A percentile compares a stretch with the other conserved stretches of the same genome.
Conservation (phyloP, 2,329 filamentous ascomycete genomes). For the Apiospora saccharicola region DNA sequence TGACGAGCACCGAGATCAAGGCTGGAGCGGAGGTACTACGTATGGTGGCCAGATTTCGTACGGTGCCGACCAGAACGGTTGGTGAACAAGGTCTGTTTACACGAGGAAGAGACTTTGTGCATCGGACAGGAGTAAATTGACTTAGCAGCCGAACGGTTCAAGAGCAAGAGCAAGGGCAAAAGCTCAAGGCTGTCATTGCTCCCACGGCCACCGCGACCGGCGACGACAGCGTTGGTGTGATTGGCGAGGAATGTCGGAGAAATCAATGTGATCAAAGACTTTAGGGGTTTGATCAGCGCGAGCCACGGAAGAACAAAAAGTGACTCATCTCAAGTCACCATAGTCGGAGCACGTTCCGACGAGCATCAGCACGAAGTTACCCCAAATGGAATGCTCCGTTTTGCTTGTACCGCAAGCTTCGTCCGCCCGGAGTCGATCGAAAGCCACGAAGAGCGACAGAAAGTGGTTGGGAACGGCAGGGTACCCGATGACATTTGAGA, state of each 20-base stretch:
- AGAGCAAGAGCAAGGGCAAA: background rate
- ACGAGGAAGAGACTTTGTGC: background rate
- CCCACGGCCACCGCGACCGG: background rate
- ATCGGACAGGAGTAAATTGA: background rate
- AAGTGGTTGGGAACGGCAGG: constrained; percentile 41
- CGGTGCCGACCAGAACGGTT: constrained; percentile 53
- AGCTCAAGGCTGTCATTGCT: background rate
- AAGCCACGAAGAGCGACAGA: constrained; percentile 34
- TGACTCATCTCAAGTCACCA: constrained; percentile 54
- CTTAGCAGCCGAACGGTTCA: background rate
- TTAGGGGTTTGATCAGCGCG: no score
- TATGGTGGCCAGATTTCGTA: constrained; percentile 54
- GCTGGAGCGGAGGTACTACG: constrained; percentile 66
- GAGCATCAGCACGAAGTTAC: constrained; percentile 57
- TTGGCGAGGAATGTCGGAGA: background rate
- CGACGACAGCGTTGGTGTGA: background rate
- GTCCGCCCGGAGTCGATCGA: constrained; percentile 54
- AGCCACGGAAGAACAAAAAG: constrained; percentile 47
- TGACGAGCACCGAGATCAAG: constrained; percentile 31
- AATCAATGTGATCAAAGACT: background rate
- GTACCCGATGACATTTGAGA: constrained; percentile 45
- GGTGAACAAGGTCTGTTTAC: background rate
- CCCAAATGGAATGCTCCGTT: constrained; percentile 58
- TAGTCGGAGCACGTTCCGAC: background rate
- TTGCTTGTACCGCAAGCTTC: constrained; percentile 63